These are phyloP conservation scores for Pezicula radicicola DNA, from an alignment of 2,329 filamentous ascomycete species.

Conservation along the genomic window DNA sequence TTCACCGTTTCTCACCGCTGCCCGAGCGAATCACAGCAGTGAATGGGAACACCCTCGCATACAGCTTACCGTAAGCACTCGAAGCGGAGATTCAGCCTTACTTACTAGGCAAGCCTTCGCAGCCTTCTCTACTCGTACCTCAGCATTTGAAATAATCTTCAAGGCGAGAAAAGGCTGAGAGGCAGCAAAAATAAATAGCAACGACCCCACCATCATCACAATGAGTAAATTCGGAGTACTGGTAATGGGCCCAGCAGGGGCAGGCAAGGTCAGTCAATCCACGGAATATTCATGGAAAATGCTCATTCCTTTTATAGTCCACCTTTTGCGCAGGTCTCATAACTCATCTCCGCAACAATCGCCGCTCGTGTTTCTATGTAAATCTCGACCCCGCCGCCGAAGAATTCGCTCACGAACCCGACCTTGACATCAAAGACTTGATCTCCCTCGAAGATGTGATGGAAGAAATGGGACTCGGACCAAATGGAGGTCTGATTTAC, in stretches of 20 bases:
- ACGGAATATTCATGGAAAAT: neutral
- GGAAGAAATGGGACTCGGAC: conserved; percentile 88
- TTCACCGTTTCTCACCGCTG: too few relatives aligned
- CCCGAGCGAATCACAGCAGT: too few relatives aligned
- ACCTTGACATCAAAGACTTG: conserved; percentile 92
- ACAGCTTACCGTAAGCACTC: too few relatives aligned
- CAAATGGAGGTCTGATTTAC: conserved; percentile 91
- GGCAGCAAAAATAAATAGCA: neutral
- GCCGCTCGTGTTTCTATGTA: conserved; percentile 94
- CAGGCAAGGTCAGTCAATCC: conserved; percentile 68
- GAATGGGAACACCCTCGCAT: too few relatives aligned
- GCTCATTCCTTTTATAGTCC: conserved; percentile 47
- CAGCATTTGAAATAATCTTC: neutral
- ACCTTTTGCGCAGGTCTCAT: conserved; percentile 95
- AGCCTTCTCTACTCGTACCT: neutral
- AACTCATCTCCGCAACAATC: conserved; percentile 85
- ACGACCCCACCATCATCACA: conserved; percentile 17
- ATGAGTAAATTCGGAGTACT: conserved; percentile 96
- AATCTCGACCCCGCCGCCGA: conserved; percentile 98
- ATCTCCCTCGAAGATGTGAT: conserved; percentile 94
- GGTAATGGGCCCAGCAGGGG: conserved; percentile 94
- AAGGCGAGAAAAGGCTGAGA: neutral
- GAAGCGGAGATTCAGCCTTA: neutral
- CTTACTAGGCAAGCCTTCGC: neutral
- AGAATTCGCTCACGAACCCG: conserved; percentile 84